Base-by-base conservation (phyloP, 371 early-diverging fungal species). In the Sporodiniella umbellata region DNA sequence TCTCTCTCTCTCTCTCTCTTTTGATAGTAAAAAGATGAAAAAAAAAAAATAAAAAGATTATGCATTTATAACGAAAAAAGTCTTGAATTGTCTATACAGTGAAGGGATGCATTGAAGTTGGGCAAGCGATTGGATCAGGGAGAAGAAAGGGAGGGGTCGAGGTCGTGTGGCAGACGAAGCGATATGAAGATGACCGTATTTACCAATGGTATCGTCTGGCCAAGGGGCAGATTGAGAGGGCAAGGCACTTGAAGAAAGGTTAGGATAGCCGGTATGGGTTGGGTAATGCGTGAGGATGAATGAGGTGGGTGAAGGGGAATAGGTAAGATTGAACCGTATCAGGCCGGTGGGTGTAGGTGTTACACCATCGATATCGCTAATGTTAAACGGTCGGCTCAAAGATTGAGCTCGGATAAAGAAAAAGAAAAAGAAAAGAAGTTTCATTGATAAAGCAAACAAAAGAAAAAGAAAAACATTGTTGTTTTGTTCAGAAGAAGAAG, bases 141-240 rank as follows among this genome's bases (percentile, higher is more conserved):
- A n/a, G n/a, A 37, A 8, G n/a, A 37, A 17, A 37, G 17, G n/a
- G 7, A 11, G 17, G 18, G 38, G 17, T 37, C 14, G 8, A 37
- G 38, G 11, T 17, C 7, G 38, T 7, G 45, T 25, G 51, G 57
- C 48, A 33, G 61, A 59, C 19, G 22, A 17, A 11, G 68, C 62
- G n/a, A 72, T 56, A 42, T 72, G 68, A 21, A 74, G 40, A 33
- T 59, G 60, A 23, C 74, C 74, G 33, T 70, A 54, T 45, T 74
- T 65, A 14, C 74, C 74, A 45, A 70, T 53, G 1, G 74, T 58
- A 54, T 74, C 74, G 39, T 74, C 74, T 18, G 74, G 74, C 26
- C 56, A 53, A 24, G 74, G 74, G 22, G 74, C 74, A 0, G 74
- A 67, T 37, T 59, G 64, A 18, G 68, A 58, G 12, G 70, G 70